Base-by-base conservation (phyloP, 208 protist genomes). In the Phytomonas sp. region DNA sequence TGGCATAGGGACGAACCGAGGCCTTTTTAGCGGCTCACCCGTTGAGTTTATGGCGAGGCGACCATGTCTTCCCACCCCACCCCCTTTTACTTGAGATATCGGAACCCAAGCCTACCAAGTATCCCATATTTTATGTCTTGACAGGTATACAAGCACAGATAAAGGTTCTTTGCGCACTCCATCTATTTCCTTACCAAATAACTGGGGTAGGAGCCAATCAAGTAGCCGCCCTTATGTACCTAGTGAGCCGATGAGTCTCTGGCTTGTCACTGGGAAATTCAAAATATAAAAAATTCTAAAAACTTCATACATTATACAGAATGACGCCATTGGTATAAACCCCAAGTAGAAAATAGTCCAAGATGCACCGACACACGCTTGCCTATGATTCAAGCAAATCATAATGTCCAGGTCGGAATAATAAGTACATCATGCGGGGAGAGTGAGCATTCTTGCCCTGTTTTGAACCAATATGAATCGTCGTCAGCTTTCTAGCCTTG, bases 401-500 rank as follows among this genome's bases (percentile, higher is more conserved):
- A 66, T 93, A 95, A 66, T 95, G 90, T 0, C 90, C 90, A 6
- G 90, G 90, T 26, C 82, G 78, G 72, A 83, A 95, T 12, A 92
- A 80, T 60, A 94, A 81, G 61, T 82, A 42, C 10, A 81, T 74
- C n/a, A 70, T 72, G 4, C 52, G 66, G 49, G 29, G 60, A 76
- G 56, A 3, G 62, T 6, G 42, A 71, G 56, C 36, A 36, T 67
- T 12, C 14, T 6, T 23, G 63, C 31, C 40, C 36, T 7, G 8
- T 32, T 40, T 71, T 56, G 49, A 7, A 69, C 49, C 49, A 69
- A 32, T 66, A 16, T 29, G 16, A 62, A 59, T 10, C 66, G 31
- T n/a, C 4, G 45, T 56, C 16, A 19, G 45, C 0, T 69, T 14
- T 4, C 40, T 14, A 8, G 65, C 45, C 31, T 59, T 86, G 34